Base-by-base conservation (phyloP, 805 yeast genomes). In the Spathaspora passalidarum region DNA sequence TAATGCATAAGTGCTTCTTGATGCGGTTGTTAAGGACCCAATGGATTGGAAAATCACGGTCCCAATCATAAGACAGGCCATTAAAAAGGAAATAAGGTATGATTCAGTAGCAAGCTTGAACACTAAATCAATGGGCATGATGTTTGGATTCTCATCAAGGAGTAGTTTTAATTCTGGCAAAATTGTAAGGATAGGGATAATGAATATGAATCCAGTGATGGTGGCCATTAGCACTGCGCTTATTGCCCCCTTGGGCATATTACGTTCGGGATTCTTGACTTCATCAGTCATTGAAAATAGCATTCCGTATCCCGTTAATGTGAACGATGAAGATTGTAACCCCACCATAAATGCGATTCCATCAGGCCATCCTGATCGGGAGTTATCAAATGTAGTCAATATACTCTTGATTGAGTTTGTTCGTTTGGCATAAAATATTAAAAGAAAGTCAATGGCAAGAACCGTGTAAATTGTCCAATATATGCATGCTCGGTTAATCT, bases 231-330 rank as follows among this genome's bases (percentile, higher is more conserved):
- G 43, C 13, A 86, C 86, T 2, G 94, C 80, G 41, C 76, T 69
- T 1, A 85, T 63, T 58, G 88, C 80, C 4, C 94, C 94, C 52
- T 77, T 76, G 13, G 96, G 90, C 56, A 88, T 83, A 43, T 81
- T 82, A 46, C 68, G 76, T 58, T 88, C 94, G 0, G 96, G 92
- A 18, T 71, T 71, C 50, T 81, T 77, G 13, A 88, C 94, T 63
- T 88, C 96, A 56, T 88, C 96, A 40, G 90, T 81, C 72, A 88
- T 78, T 5, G 92, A 82, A 16, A 88, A 86, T 21, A 88, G 70
- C 79, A 87, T 81, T 21, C 92, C 92, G 62, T 85, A 88, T 0
- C 94, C 96, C 49, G 87, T 88, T 57, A 87, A 71, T 18, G 92
- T 86, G 63, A 86, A 85, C 25, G 86, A 81, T 1, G 90, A 82